Evolutionary conservation across 2,329 filamentous ascomycete species (phyloP).

Genomic region (Lachnellula suecica): DNA sequence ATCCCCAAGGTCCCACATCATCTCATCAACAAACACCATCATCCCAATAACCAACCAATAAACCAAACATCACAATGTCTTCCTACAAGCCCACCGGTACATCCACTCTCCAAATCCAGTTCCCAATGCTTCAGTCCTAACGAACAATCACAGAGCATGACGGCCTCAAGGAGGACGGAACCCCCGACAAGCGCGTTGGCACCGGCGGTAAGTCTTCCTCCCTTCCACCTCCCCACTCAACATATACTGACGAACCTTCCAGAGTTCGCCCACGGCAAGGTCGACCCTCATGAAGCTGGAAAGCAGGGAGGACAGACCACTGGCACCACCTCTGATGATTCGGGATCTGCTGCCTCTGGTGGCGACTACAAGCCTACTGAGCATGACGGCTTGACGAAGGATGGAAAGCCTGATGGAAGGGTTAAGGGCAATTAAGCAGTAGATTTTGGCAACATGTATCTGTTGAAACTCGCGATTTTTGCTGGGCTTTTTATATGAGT

Average conservation of each 20-base stretch:
- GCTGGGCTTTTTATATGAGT: no score
- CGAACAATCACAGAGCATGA: slow-evolving; percentile 34
- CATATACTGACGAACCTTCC: background rate
- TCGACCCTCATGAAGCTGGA: slow-evolving; percentile 38
- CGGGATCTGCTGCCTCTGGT: background rate
- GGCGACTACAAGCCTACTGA: background rate
- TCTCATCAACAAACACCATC: background rate
- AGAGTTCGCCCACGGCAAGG: slow-evolving; percentile 38
- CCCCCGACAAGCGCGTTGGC: slow-evolving; percentile 40
- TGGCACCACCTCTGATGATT: background rate
- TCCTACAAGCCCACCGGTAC: background rate
- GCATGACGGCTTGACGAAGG: background rate
- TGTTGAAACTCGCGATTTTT: no score
- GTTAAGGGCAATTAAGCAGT: background rate
- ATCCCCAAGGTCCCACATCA: background rate
- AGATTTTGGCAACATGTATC: background rate
- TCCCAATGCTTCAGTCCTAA: background rate
- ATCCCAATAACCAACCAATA: background rate
- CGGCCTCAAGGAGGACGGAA: slow-evolving; percentile 42
- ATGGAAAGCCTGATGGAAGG: background rate
- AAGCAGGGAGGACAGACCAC: slow-evolving; percentile 33
- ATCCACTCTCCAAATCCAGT: background rate
- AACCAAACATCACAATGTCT: background rate
- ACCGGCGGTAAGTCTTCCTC: slow-evolving; percentile 30
- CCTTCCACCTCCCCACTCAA: background rate